Conservation (phyloP, 352 stramenopile species). For the Pythium guiyangense region DNA sequence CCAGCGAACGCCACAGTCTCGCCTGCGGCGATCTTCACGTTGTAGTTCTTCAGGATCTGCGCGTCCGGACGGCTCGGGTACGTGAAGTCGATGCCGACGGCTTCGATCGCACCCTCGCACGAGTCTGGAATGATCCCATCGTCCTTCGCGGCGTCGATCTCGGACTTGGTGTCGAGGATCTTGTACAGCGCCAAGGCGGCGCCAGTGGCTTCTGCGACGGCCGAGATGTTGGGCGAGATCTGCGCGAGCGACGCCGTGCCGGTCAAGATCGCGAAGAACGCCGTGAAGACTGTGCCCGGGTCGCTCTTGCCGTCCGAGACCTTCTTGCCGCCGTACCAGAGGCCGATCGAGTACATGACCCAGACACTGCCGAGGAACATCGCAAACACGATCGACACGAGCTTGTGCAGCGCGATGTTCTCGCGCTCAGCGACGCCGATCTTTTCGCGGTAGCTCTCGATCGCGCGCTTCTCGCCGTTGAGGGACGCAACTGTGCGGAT, state of each 20-base stretch:
- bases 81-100: constrained; percentile 46
- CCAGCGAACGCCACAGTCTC: too few species aligned
- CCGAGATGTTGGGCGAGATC: constrained; percentile 41
- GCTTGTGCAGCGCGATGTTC: constrained; percentile 24
- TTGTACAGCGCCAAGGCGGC: constrained; percentile 38
- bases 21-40: too few species aligned
- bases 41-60: constrained; percentile 27
- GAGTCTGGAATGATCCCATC: constrained; percentile 18
- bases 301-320: constrained; percentile 26
- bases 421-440: constrained; percentile 19
- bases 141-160: constrained; percentile 34
- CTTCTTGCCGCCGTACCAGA: constrained; percentile 49
- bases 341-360: constrained; percentile 38
- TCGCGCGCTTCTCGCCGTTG: constrained; percentile 38
- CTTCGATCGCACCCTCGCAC: constrained; percentile 36
- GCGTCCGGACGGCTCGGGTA: constrained; percentile 57
- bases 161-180: constrained; percentile 42
- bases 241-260: constrained; percentile 31
- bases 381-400: constrained; percentile 19
- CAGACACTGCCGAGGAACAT: constrained; percentile 37
- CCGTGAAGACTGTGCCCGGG: constrained; percentile 34
- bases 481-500: constrained; percentile 51
- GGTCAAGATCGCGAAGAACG: constrained; percentile 39
- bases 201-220: constrained; percentile 31
- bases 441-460: constrained; percentile 42